Evolutionary conservation across 192 early-diverging fungal species (phyloP).

Genomic region (Podila clonocystis): DNA sequence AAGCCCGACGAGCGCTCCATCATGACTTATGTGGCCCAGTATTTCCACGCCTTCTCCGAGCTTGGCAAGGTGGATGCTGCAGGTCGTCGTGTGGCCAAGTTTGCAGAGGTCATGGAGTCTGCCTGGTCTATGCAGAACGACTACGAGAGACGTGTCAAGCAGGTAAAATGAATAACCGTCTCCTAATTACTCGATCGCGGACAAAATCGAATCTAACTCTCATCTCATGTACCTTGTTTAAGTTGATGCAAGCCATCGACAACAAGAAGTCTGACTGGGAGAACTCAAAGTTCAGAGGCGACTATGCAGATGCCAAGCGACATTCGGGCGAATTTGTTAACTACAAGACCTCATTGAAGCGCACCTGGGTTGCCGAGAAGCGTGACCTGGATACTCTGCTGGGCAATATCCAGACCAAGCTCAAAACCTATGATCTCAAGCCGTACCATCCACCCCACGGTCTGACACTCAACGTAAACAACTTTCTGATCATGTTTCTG

Average conservation of each 20-base stretch:
- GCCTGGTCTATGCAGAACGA: constrained; percentile 95
- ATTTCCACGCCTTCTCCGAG: constrained; percentile 97
- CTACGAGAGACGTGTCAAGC: constrained; percentile 85
- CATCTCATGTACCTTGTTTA: constrained; percentile 1
- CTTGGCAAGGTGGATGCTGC: constrained; percentile 89
- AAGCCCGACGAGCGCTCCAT: constrained; percentile 97
- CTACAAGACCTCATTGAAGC: constrained; percentile 86
- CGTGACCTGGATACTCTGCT: constrained; percentile 91
- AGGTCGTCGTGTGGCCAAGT: constrained; percentile 91
- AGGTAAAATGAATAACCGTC: constrained; percentile 23
- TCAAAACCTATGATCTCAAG: constrained; percentile 92
- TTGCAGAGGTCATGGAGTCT: constrained; percentile 88
- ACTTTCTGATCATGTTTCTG: not conserved
- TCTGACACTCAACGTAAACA: constrained; percentile 61
- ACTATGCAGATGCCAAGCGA: constrained; percentile 80
- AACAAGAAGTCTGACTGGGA: constrained; percentile 76
- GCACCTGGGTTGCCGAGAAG: constrained; percentile 92
- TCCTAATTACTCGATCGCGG: not conserved
- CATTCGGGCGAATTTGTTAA: constrained; percentile 78
- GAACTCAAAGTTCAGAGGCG: constrained; percentile 65
- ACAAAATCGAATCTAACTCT: constrained; percentile 1
- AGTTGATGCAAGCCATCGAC: constrained; percentile 76
- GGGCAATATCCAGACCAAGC: constrained; percentile 97
- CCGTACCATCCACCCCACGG: constrained; percentile 87
- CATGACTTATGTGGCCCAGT: constrained; percentile 98